Evolutionary conservation across 495 filamentous ascomycete species (phyloP).

Genomic region (Talaromyces borbonicus): DNA sequence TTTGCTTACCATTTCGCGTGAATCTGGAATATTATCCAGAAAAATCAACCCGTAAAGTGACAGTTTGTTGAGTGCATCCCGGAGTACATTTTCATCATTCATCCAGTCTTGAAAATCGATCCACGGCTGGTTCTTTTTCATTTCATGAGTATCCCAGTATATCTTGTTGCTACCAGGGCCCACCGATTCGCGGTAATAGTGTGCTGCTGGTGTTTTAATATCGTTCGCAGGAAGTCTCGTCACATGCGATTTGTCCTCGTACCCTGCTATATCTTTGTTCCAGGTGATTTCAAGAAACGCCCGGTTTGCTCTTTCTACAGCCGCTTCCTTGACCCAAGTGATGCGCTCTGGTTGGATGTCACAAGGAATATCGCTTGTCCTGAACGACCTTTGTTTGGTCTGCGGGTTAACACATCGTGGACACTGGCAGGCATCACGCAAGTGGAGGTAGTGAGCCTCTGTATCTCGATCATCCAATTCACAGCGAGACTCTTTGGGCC

Average conservation of each 20-base stretch:
- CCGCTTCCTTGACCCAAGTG: slow-evolving; percentile 11
- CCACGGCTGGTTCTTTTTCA: slow-evolving; percentile 28
- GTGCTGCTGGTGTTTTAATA: background rate
- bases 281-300: slow-evolving; percentile 48
- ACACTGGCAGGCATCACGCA: slow-evolving; percentile 74
- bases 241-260: slow-evolving; percentile 30
- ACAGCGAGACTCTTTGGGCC: background rate
- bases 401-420: slow-evolving; percentile 60
- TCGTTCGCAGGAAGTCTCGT: slow-evolving; percentile 19
- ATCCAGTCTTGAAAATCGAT: slow-evolving; percentile 65
- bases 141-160: slow-evolving; percentile 24
- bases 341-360: slow-evolving; percentile 32
- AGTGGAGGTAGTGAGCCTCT: slow-evolving; percentile 33
- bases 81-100: slow-evolving; percentile 40
- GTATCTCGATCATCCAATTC: slow-evolving; percentile 1
- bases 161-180: slow-evolving; percentile 5
- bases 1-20: slow-evolving; percentile 48
- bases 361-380: slow-evolving; percentile 58
- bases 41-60: slow-evolving; percentile 59
- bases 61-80: slow-evolving; percentile 43
- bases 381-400: slow-evolving; percentile 75
- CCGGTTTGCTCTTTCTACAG: slow-evolving; percentile 20
- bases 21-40: slow-evolving; percentile 57
- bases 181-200: slow-evolving; percentile 3
- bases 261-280: slow-evolving; percentile 46